Evolutionary conservation across 1,284 basidiomycete genomes (phyloP), one percentile per base, ranked within the genome.

Genomic region (Paramarasmius palmivorus): DNA sequence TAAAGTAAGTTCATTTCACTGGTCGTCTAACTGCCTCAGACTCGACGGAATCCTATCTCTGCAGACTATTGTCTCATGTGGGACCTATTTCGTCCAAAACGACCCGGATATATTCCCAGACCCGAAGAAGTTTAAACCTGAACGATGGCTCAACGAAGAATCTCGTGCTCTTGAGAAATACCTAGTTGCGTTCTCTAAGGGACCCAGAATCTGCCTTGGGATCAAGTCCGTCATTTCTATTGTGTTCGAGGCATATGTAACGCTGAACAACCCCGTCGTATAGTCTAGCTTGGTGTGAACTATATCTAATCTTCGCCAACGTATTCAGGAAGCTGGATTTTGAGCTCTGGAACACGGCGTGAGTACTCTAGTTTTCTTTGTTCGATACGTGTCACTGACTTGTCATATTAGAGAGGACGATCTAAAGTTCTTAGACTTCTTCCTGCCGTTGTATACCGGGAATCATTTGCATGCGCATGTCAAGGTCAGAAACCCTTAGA

Each of bases 241-340:
- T 34, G 17, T 38, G 9, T 26, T 20, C 38, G 19, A 32, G 25
- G 17, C 17, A 19, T 7, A 10, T 3, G 1, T 39, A 2, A 4
- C 26, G 25, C 7, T 32, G 19, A 29, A 32, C 32, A 23, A 9
- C 12, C 10, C 5, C n/a, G 15, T 32, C 20, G 6, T 3, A 19
- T 25, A 68, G 65, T 48, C 50, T 68, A 14, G 65, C 57, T 1
- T 66, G 61, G 47, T 66, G 65, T 52, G 65, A 67, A 50, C 34
- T 67, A n/a, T 65, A 61, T 44, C 49, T 67, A n/a, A 42, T 57
- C 2, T 50, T 66, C 22, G 62, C 57, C 8, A 55, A 61, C 40
- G n/a, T 68, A 8, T 64, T 66, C 49, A 57, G 66, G 14, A 58
- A 61, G 23, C 58, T 66, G 42, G 59, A 66, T 23, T 47, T 68